These are phyloP conservation scores for Drechslerella coelobrocha DNA, from an alignment of 2,329 filamentous ascomycete genomes.

Conservation along the genomic window DNA sequence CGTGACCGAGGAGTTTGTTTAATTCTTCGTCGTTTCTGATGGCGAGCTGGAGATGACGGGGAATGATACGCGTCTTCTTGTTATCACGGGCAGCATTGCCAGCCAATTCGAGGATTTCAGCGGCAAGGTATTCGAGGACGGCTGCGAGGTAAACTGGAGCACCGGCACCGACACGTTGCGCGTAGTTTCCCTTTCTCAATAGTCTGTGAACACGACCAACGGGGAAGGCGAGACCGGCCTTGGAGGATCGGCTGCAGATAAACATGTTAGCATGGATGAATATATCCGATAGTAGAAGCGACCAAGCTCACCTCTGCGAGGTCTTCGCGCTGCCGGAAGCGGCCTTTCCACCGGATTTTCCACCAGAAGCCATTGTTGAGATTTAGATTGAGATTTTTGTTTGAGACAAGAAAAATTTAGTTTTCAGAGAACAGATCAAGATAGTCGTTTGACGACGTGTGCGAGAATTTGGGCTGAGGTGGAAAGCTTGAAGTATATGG, in stretches of 20 bases:
- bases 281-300: slow-evolving; percentile 10
- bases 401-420: slow-evolving; percentile 57
- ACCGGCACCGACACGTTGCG: slow-evolving; percentile 71
- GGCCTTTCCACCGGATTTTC: slow-evolving; percentile 92
- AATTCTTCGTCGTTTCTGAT: slow-evolving; percentile 81
- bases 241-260: slow-evolving; percentile 83
- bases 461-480: slow-evolving; percentile 54
- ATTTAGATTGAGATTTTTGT: slow-evolving; percentile 25
- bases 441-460: too few species aligned
- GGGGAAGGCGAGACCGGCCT: slow-evolving; percentile 98
- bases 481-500: slow-evolving; percentile 52
- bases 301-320: slow-evolving; percentile 85
- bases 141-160: slow-evolving; percentile 96
- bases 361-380: slow-evolving; percentile 96
- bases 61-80: slow-evolving; percentile 99
- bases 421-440: slow-evolving; percentile 54
- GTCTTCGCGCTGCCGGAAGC: slow-evolving; percentile 90
- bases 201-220: slow-evolving; percentile 99
- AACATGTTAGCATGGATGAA: background rate
- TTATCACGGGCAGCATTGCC: slow-evolving; percentile 99
- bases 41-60: slow-evolving; percentile 96
- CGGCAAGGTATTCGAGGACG: slow-evolving; percentile 97
- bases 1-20: slow-evolving; percentile 94
- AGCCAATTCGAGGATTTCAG: slow-evolving; percentile 98
- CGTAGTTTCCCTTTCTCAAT: slow-evolving; percentile 83